Base-by-base conservation (phyloP, 495 filamentous ascomycete species). In the Trichoderma asperelloides region DNA sequence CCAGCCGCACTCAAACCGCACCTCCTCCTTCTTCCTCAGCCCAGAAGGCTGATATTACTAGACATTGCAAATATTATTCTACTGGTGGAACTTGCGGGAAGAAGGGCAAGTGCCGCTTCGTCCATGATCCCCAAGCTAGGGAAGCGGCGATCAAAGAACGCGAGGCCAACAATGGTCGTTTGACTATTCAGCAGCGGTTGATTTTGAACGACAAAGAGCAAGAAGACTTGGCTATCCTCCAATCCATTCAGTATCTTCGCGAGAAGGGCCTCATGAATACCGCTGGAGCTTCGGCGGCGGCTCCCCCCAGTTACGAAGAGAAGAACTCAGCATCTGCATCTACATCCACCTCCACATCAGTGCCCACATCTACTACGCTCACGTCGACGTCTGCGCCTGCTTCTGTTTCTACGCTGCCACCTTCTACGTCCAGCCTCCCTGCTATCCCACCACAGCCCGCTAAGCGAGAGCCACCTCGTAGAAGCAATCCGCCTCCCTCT, bases 71-170 rank as follows among this genome's bases (percentile, higher is more conserved):
- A 70, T 86, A 86, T 69, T 86, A 79, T 64, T 85, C 83, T 7
- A 85, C 83, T 37, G 84, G 84, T 60, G 84, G 84, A n/a, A 85
- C 76, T 25, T 86, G 84, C 68, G 84, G 84, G 27, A 86, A 86
- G 80, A 83, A 84, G 80, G 82, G 82, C 81, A 86, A 86, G 82
- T 86, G 84, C 78, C 84, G 84, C 73, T 86, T 86, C 72, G 82
- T 85, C 62, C 84, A 86, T 70, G 84, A 86, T 69, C 75, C 79
- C 5, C 76, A 77, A 21, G 80, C 84, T 65, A 78, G 84, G 25
- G 81, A 82, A 67, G 81, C 80, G 63, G 83, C 84, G 27, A 72
- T 85, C 37, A 78, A 74, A 64, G 83, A 84, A 69, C 76, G 82
- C 30, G 82, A 81, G 64, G 71, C 74, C 66, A 85, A 85, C 70